Evolutionary conservation across 192 early-diverging fungal genomes (phyloP), one percentile per base, ranked within the genome.

Genomic region (Mortierella alpina): DNA sequence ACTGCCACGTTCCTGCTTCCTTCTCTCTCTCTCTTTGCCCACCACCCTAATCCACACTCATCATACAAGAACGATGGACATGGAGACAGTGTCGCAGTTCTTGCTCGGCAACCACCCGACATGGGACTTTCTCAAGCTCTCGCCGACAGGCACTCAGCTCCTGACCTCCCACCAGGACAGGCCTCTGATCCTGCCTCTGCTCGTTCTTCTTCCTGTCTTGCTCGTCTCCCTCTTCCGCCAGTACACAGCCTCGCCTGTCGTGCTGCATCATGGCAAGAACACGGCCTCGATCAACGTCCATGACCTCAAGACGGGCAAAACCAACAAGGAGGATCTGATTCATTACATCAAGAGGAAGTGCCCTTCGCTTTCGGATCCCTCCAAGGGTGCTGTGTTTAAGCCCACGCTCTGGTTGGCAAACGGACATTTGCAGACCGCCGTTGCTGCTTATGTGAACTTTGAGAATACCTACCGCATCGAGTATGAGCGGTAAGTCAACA

Each of bases 361-460:
- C 50, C 77, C 77, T n/a, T 70, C 77, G 11, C 77, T 80, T 54
- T 63, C 52, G 17, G 77, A 80, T 50, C 69, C 61, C 14, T 53
- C 53, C 66, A 68, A 59, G 46, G 51, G 59, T n/a, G 74, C 77
- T 1, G 41, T 68, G 40, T 80, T 68, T 59, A 72, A 61, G 50
- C 94, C 96, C 5, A 93, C 93, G 10, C 70, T 77, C 20, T 93
- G 88, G 74, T 87, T 99, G 49, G 85, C 84, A 52, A 92, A 86
- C 48, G 92, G 93, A 12, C 92, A 97, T 80, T 50, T 95, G 45
- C 95, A 96, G 75, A 96, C 95, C n/a, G 83, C 88, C 42, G 90
- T 85, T 63, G 90, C 92, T 49, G 84, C 90, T 48, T 74, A 87
- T 15, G 75, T 63, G 61, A 74, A 80, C 62, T 78, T 73, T 45